phyloP scores from a whole-genome alignment of 805 yeast species.

The Candida methanosorbosa region DNA sequence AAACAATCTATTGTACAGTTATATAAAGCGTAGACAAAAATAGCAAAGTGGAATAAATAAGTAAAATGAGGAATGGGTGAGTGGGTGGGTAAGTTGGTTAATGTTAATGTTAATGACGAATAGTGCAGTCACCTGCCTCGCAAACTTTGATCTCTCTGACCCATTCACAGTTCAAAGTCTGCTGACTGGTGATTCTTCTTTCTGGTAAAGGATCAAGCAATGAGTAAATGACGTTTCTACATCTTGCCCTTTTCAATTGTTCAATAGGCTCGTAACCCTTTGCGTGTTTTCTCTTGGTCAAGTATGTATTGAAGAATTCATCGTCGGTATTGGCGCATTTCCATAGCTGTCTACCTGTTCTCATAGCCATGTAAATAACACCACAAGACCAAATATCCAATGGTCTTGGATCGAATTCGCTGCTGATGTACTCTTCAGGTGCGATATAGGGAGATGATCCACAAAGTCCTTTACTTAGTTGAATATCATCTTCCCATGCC shows the following conservation, averaged over 20 bases:
- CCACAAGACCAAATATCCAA: slow-evolving; percentile 93
- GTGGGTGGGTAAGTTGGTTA: too few relatives aligned
- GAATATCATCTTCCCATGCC: slow-evolving; percentile 76
- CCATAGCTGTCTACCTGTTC: slow-evolving; percentile 94
- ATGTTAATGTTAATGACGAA: too few relatives aligned
- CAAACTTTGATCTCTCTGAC: slow-evolving; percentile 82
- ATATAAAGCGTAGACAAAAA: too few relatives aligned
- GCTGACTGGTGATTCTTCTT: slow-evolving; percentile 81
- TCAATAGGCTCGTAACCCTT: slow-evolving; percentile 93
- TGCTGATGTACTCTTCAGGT: slow-evolving; percentile 67
- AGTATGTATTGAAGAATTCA: slow-evolving; percentile 68
- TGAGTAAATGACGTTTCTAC: slow-evolving; percentile 89
- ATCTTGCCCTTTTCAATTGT: slow-evolving; percentile 70
- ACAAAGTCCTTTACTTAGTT: slow-evolving; percentile 65
- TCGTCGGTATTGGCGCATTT: slow-evolving; percentile 77
- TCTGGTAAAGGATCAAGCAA: slow-evolving; percentile 87
- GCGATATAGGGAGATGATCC: slow-evolving; percentile 90
- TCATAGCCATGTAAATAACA: slow-evolving; percentile 86
- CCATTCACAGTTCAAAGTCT: slow-evolving; percentile 91
- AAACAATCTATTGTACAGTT: too few relatives aligned
- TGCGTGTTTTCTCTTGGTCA: slow-evolving; percentile 70
- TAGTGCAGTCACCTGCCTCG: slow-evolving; percentile 39
- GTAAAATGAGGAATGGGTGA: too few relatives aligned
- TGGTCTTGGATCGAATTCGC: slow-evolving; percentile 71
- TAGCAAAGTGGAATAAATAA: too few relatives aligned